Conservation (phyloP, 176 grass and related monocot genomes). For the Aechmea fasciata region DNA sequence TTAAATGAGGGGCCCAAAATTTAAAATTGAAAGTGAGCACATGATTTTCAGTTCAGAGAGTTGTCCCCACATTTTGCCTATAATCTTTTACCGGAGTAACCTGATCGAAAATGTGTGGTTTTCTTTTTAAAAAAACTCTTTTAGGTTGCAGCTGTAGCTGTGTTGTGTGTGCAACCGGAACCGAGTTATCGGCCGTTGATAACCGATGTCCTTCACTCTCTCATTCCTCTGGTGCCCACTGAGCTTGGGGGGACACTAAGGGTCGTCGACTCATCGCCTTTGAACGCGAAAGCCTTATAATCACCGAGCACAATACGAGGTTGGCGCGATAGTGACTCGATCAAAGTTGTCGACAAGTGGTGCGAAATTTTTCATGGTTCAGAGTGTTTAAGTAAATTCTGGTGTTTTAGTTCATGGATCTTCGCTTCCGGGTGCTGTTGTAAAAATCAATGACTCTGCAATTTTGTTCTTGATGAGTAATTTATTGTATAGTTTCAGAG, state of each 20-base stretch:
- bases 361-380: background rate
- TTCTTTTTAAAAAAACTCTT: background rate
- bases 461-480: background rate
- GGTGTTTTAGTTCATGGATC: background rate
- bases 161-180: slow-evolving; percentile 84
- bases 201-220: slow-evolving; percentile 91
- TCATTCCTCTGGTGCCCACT: slow-evolving; percentile 71
- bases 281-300: slow-evolving; percentile 1
- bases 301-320: background rate
- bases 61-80: too few relatives aligned
- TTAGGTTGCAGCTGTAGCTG: slow-evolving; percentile 90
- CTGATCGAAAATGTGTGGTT: background rate
- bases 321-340: background rate
- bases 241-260: slow-evolving; percentile 86
- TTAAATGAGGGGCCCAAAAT: too few relatives aligned
- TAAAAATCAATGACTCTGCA: background rate
- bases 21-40: too few relatives aligned
- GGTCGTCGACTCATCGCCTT: slow-evolving; percentile 30
- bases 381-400: background rate
- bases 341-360: background rate
- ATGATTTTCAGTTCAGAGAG: too few relatives aligned
- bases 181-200: slow-evolving; percentile 96
- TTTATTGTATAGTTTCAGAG: background rate
- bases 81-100: slow-evolving; percentile 3
- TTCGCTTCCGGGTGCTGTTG: background rate